phyloP scores from a whole-genome alignment of 805 yeast genomes.

The Schizosaccharomyces cryophilus region DNA sequence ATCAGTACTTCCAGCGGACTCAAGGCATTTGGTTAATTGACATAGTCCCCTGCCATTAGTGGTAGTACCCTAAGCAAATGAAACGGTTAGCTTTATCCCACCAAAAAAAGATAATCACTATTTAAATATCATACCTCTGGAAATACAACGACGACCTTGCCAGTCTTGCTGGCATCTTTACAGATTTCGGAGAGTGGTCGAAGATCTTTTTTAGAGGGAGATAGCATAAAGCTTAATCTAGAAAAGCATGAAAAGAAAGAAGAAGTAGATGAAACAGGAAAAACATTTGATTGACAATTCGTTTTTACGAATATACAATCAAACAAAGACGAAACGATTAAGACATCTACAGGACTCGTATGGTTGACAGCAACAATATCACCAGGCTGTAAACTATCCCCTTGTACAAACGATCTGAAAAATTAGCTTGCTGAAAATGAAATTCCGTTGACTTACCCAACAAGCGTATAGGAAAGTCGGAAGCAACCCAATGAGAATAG shows the following conservation, averaged over 20 bases:
- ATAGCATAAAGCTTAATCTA: background rate
- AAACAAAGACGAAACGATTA: background rate
- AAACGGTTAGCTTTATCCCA: background rate
- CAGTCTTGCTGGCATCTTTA: background rate
- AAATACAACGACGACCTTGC: background rate
- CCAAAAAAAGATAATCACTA: background rate
- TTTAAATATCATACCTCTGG: background rate
- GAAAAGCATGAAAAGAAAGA: background rate
- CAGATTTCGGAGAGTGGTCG: background rate
- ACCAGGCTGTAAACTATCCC: background rate
- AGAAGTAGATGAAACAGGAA: background rate
- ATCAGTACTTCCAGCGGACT: background rate
- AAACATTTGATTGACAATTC: background rate
- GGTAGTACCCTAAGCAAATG: background rate
- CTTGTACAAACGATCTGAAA: background rate
- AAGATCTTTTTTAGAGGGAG: background rate
- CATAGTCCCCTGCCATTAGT: background rate
- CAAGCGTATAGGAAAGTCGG: background rate
- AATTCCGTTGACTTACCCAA: background rate
- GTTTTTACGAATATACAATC: background rate
- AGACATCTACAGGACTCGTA: background rate
- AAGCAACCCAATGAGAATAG: background rate
- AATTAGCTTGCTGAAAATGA: background rate
- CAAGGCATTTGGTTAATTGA: background rate
- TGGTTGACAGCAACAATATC: slow-evolving; percentile 1